phyloP scores from a whole-genome alignment of 768 basidiomycete species.

The Agrocybe pediades region DNA sequence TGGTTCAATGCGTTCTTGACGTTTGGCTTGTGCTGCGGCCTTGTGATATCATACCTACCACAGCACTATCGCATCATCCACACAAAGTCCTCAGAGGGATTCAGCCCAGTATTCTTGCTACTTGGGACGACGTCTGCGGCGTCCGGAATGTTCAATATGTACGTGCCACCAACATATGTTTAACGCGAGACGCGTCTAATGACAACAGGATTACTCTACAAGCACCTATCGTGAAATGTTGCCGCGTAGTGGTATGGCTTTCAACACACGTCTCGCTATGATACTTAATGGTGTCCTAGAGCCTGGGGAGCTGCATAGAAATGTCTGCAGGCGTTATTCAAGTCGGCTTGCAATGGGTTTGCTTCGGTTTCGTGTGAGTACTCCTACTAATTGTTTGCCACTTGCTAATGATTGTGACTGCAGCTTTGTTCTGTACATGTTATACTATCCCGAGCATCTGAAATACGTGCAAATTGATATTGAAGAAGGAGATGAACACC shows the following conservation, averaged over 20 bases:
- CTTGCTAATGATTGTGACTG: not conserved
- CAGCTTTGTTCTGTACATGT: slow-evolving; percentile 88
- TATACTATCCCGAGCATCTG: slow-evolving; percentile 86
- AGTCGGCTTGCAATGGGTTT: slow-evolving; percentile 78
- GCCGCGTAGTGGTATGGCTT: slow-evolving; percentile 59
- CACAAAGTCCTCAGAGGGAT: slow-evolving; percentile 79
- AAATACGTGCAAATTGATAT: slow-evolving; percentile 52
- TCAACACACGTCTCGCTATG: not conserved
- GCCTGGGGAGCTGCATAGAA: slow-evolving; percentile 71
- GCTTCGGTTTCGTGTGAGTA: slow-evolving; percentile 83
- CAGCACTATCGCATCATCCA: slow-evolving; percentile 85
- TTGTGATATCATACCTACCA: slow-evolving; percentile 82
- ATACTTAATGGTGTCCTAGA: slow-evolving; percentile 38
- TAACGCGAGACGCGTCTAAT: not conserved
- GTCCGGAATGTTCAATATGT: slow-evolving; percentile 86
- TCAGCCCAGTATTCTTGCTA: slow-evolving; percentile 89
- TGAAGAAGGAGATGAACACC: slow-evolving; percentile 26
- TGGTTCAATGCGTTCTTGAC: slow-evolving; percentile 70
- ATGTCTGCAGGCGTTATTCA: slow-evolving; percentile 82
- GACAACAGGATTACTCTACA: slow-evolving; percentile 75
- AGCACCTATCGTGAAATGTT: slow-evolving; percentile 82
- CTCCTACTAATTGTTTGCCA: not conserved
- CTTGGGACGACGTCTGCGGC: slow-evolving; percentile 86
- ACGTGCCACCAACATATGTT: slow-evolving; percentile 19
- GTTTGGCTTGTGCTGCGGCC: slow-evolving; percentile 63